Conservation (phyloP, 2,329 filamentous ascomycete genomes). For the Cladobotryum mycophilum region DNA sequence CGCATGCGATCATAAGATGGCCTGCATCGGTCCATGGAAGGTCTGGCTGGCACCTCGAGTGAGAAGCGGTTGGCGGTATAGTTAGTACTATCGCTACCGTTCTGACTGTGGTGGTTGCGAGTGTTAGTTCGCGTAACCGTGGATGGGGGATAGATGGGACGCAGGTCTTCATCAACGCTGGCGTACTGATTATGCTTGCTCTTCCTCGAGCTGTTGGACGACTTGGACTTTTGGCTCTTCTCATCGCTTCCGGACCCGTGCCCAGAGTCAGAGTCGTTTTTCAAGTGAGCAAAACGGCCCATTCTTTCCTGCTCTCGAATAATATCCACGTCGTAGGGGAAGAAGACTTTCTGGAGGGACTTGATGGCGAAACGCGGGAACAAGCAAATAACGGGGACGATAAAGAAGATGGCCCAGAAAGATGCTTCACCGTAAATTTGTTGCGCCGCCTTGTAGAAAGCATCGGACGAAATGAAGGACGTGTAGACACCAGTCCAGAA, state of each 20-base stretch:
- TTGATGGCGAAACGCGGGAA: slow-evolving; percentile 86
- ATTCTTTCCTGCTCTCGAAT: slow-evolving; percentile 83
- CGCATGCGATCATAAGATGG: slow-evolving; percentile 86
- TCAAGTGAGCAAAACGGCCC: slow-evolving; percentile 73
- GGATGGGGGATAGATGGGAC: slow-evolving; percentile 90
- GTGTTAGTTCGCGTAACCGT: slow-evolving; percentile 68
- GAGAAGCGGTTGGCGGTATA: slow-evolving; percentile 66
- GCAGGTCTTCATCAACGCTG: slow-evolving; percentile 76
- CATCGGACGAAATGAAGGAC: slow-evolving; percentile 39
- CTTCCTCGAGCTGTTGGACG: slow-evolving; percentile 54
- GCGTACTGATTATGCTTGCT: slow-evolving; percentile 52
- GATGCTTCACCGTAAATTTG: slow-evolving; percentile 75
- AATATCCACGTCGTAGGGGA: slow-evolving; percentile 89
- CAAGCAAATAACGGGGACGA: slow-evolving; percentile 75
- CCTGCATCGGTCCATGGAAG: slow-evolving; percentile 61
- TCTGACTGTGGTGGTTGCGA: slow-evolving; percentile 77
- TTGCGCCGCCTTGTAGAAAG: slow-evolving; percentile 68
- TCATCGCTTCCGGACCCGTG: slow-evolving; percentile 33
- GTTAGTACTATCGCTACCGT: slow-evolving; percentile 89
- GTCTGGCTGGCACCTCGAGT: slow-evolving; percentile 36
- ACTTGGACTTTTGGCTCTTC: slow-evolving; percentile 40
- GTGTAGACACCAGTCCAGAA: slow-evolving; percentile 92
- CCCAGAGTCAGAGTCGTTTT: slow-evolving; percentile 25
- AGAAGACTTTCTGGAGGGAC: slow-evolving; percentile 85
- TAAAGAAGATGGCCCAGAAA: slow-evolving; percentile 80